Evolutionary conservation across 2,329 filamentous ascomycete genomes (phyloP), one percentile per base, ranked within the genome.

Genomic region (Tympanopsis confertula): DNA sequence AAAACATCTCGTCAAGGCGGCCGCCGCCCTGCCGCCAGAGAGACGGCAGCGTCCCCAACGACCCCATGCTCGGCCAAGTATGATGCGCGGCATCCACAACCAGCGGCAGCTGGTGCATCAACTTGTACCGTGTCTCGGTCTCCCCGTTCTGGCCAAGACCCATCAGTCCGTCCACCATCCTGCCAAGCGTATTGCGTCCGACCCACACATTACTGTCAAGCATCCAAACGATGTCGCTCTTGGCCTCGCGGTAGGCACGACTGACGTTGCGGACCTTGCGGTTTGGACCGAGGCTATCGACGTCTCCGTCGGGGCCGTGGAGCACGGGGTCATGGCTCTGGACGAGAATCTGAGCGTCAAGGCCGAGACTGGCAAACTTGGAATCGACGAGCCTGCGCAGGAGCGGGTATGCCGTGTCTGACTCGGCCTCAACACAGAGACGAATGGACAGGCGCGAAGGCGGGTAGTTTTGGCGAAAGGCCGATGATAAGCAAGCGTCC

Each of bases 211-310:
- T 98, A 63, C 88, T 95, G 60, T 98, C 91, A 15, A 94, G 73
- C 36, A 95, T 80, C 91, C 91, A 98, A 17, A 98, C 69, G 19
- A 96, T 71, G 52, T 95, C 87, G 1, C 84, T 82, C 45, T 81
- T 80, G 2, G 87, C 86, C 53, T 96, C 88, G 19, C 87, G 68
- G 54, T 95, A 98, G 3, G 86, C 88, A 32, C 86, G 75, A 55
- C 88, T 95, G 68, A 96, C 86, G 56, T 98, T 98, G 37, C 91
- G 72, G 48, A 98, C 93, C 65, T 98, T 98, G n/a, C 91, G 91
- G 52, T 98, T 98, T 1, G 91, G 91, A 0, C 93, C 91, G 39
- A 96, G 69, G 40, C 74, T 69, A 43, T 70, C 59, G 36, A 61
- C 50, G 35, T 68, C 59, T 38, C 68, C 69, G 7, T 61, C 57